Percentiles rank a stretch among this genome's conserved stretches.
These are phyloP conservation scores for Arctium lappa DNA, from an alignment of 129 eudicot species.

Conservation along the genomic window DNA sequence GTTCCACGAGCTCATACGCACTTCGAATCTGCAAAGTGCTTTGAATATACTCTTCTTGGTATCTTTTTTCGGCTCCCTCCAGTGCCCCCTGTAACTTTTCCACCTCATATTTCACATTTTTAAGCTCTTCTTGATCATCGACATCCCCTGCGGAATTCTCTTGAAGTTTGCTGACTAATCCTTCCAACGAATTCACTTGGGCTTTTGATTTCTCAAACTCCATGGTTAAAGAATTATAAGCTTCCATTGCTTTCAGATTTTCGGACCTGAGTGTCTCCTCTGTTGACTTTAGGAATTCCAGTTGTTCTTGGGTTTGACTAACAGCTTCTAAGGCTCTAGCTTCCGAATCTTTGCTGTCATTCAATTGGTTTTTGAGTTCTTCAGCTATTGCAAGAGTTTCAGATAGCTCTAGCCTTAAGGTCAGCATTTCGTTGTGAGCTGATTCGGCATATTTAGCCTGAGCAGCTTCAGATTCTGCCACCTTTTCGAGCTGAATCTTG, in stretches of 20 bases:
- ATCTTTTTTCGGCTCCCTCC: slow-evolving; percentile 67
- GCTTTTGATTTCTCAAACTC: slow-evolving; percentile 65
- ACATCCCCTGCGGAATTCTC: slow-evolving; percentile 16
- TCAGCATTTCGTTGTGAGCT: slow-evolving; percentile 58
- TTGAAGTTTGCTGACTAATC: slow-evolving; percentile 42
- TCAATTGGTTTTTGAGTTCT: slow-evolving; percentile 52
- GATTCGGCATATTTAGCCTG: slow-evolving; percentile 64
- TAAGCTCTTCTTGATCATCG: slow-evolving; percentile 36
- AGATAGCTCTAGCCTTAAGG: slow-evolving; percentile 55
- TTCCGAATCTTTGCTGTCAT: slow-evolving; percentile 69
- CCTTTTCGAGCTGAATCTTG: slow-evolving; percentile 58
- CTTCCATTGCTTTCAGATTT: slow-evolving; percentile 45
- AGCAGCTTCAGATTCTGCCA: slow-evolving; percentile 64
- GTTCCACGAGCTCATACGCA: slow-evolving; percentile 78
- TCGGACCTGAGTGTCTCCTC: slow-evolving; percentile 51
- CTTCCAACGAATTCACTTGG: slow-evolving; percentile 53
- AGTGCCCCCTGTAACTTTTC: slow-evolving; percentile 51
- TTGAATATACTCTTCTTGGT: slow-evolving; percentile 66
- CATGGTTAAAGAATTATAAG: slow-evolving; percentile 40
- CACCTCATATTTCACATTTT: slow-evolving; percentile 41
- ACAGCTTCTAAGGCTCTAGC: slow-evolving; percentile 47
- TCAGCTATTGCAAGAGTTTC: slow-evolving; percentile 59
- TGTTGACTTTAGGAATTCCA: slow-evolving; percentile 45
- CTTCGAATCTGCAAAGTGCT: slow-evolving; percentile 72
- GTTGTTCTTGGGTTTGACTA: slow-evolving; percentile 41